phyloP scores from a whole-genome alignment of 257 asterid species.

The Solanum medicagineum region DNA sequence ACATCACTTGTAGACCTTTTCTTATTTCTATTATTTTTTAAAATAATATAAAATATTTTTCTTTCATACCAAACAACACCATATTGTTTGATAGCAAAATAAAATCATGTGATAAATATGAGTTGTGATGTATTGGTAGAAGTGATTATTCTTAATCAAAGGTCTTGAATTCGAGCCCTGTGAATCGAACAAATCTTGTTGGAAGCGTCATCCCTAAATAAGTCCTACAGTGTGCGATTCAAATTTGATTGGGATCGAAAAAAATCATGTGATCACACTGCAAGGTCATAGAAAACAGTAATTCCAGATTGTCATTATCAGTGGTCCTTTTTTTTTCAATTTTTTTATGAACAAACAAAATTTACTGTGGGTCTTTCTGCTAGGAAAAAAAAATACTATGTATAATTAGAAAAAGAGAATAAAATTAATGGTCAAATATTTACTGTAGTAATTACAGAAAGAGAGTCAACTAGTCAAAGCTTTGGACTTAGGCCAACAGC shows the following conservation, averaged over 20 bases:
- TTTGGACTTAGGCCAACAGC: background rate
- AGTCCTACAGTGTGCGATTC: too few relatives aligned
- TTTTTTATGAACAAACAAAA: background rate
- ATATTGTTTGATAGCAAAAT: too few relatives aligned
- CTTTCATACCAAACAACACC: too few relatives aligned
- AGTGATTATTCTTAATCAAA: too few relatives aligned
- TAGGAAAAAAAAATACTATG: background rate
- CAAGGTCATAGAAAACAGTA: background rate
- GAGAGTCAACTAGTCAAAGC: background rate
- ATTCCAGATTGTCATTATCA: background rate
- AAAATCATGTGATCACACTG: background rate
- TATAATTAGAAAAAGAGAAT: background rate
- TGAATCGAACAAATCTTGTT: too few relatives aligned
- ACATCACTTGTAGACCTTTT: too few relatives aligned
- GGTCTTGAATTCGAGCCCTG: too few relatives aligned
- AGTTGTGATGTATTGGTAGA: too few relatives aligned
- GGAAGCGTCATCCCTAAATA: too few relatives aligned
- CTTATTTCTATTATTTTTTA: too few relatives aligned
- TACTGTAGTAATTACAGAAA: background rate
- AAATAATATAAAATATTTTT: too few relatives aligned
- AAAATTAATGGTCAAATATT: background rate
- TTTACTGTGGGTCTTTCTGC: background rate
- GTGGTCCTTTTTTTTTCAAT: background rate
- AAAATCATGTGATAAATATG: background rate
- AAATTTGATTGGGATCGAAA: too few relatives aligned